A percentile compares a stretch with the other conserved stretches of the same genome.
Evolutionary conservation across 495 filamentous ascomycete genomes (phyloP).

Genomic region (Podospora didyma): DNA sequence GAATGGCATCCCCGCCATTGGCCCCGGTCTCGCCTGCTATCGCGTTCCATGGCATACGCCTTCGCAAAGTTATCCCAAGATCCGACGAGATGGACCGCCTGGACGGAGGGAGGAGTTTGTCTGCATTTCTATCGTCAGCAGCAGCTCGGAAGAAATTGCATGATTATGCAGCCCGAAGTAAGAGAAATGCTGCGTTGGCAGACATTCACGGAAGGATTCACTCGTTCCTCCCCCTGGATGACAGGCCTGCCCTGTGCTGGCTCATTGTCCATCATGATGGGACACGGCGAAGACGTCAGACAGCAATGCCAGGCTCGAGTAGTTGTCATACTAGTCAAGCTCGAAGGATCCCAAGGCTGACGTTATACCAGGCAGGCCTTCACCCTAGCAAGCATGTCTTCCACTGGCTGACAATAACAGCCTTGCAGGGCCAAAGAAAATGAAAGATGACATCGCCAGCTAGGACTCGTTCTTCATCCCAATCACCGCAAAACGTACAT

Average conservation of each 20-base stretch:
- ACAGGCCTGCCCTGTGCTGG: not conserved
- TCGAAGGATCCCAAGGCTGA: slow-evolving; percentile 4
- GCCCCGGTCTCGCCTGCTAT: slow-evolving; percentile 61
- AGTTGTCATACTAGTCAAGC: not conserved
- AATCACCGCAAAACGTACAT: not conserved
- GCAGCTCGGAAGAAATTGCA: not conserved
- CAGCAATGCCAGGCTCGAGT: not conserved
- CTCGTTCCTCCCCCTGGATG: not conserved
- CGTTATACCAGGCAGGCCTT: slow-evolving; percentile 1
- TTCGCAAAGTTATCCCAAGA: slow-evolving; percentile 91
- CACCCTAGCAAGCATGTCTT: not conserved
- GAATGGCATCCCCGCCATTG: slow-evolving; percentile 83
- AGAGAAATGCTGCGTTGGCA: not conserved
- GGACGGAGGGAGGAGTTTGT: slow-evolving; percentile 60
- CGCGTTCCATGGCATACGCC: slow-evolving; percentile 73
- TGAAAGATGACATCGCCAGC: not conserved
- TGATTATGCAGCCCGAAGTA: not conserved
- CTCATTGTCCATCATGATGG: not conserved
- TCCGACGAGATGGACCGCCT: slow-evolving; percentile 74
- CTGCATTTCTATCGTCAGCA: slow-evolving; percentile 31
- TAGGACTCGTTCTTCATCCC: too few relatives aligned
- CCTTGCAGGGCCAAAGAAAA: not conserved
- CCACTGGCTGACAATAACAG: not conserved
- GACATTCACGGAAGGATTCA: not conserved
- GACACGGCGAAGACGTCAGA: not conserved